Conservation (phyloP, 768 basidiomycete species). For the Serendipita sp. region DNA sequence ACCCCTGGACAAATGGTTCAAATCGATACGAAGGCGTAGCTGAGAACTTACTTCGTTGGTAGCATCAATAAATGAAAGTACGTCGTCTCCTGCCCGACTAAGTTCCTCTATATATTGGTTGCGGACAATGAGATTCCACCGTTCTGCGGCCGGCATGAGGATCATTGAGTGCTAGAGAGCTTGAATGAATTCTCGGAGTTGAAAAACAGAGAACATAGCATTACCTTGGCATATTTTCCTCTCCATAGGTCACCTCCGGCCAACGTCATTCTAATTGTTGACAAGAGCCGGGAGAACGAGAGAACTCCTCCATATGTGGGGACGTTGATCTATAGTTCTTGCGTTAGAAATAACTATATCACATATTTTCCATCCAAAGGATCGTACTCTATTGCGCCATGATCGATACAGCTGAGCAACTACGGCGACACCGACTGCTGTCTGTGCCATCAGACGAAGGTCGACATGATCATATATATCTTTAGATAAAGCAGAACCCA, state of each 20-base stretch:
- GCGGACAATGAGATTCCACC: neutral
- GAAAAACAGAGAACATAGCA: neutral
- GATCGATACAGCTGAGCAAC: neutral
- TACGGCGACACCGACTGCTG: neutral
- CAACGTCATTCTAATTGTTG: neutral
- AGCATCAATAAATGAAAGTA: conserved; percentile 9
- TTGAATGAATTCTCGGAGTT: neutral
- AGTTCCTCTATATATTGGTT: conserved; percentile 15
- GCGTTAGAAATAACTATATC: neutral
- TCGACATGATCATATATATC: no score
- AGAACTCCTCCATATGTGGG: neutral
- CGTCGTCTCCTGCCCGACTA: conserved; percentile 12
- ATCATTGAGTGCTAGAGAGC: neutral
- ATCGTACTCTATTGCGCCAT: neutral
- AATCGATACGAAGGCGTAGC: no score
- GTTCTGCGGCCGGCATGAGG: neutral
- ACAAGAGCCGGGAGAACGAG: neutral
- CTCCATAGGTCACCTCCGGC: neutral
- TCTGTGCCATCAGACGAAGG: neutral
- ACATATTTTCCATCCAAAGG: neutral
- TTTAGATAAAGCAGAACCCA: no score
- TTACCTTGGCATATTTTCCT: neutral
- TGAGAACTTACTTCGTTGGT: neutral
- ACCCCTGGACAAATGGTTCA: neutral
- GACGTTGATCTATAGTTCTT: neutral